A percentile compares a stretch with the other conserved stretches of the same genome.
These are phyloP conservation scores for Capronia epimyces DNA, from an alignment of 2,329 filamentous ascomycete genomes.

Conservation along the genomic window DNA sequence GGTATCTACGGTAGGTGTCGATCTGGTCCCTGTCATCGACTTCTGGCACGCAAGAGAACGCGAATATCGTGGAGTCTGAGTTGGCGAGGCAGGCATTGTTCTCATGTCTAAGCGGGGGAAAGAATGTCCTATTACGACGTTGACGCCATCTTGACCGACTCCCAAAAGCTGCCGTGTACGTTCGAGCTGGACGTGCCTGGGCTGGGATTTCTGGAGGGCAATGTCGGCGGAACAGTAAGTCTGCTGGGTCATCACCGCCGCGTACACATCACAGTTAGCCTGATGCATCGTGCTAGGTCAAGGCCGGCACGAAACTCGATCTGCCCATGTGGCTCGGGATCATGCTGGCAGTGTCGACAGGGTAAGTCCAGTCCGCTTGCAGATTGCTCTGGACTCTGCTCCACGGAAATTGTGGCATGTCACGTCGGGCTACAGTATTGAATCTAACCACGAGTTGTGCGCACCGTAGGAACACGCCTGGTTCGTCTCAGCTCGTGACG, in stretches of 20 bases:
- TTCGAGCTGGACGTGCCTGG: slow-evolving; percentile 86
- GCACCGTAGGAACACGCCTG: slow-evolving; percentile 18
- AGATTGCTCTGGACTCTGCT: too few relatives aligned
- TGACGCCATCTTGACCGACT: slow-evolving; percentile 45
- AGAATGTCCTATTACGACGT: slow-evolving; percentile 41
- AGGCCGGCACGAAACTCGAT: slow-evolving; percentile 70
- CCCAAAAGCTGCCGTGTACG: slow-evolving; percentile 90
- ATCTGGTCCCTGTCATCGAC: too few relatives aligned
- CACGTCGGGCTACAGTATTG: too few relatives aligned
- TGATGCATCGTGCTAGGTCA: slow-evolving; percentile 51
- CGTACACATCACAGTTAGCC: slow-evolving; percentile 23
- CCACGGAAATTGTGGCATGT: background rate
- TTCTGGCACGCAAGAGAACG: background rate
- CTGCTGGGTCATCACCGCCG: background rate
- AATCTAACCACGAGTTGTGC: background rate
- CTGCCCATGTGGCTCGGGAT: slow-evolving; percentile 92
- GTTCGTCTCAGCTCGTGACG: slow-evolving; percentile 57
- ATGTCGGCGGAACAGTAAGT: slow-evolving; percentile 56
- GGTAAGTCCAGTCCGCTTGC: slow-evolving; percentile 42
- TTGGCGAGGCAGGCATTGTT: too few relatives aligned
- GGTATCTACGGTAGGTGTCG: too few relatives aligned
- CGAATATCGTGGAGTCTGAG: too few relatives aligned
- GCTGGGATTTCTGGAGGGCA: slow-evolving; percentile 84
- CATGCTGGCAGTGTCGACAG: slow-evolving; percentile 68
- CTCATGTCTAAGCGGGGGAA: background rate